Evolutionary conservation across 2,329 filamentous ascomycete species (phyloP).

Genomic region (Colletotrichum sp.): DNA sequence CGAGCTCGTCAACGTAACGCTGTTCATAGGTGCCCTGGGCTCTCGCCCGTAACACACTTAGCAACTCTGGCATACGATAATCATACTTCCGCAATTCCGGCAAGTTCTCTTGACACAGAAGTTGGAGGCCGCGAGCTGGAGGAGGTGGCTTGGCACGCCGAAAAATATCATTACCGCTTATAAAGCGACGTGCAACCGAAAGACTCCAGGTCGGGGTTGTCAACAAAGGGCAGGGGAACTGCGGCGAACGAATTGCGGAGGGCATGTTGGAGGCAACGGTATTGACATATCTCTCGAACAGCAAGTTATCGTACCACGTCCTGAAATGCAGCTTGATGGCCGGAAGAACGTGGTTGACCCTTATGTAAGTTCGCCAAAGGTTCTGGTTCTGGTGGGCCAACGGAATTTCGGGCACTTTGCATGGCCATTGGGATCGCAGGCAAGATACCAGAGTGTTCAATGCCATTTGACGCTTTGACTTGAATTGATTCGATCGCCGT

Average conservation of each 20-base stretch:
- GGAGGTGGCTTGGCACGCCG: no score
- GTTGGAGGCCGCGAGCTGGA: not conserved
- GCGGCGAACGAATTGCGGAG: no score
- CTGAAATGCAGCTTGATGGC: not conserved
- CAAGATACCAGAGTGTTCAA: no score
- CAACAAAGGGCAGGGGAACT: no score
- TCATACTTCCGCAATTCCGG: not conserved
- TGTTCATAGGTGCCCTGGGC: not conserved
- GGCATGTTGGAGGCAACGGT: no score
- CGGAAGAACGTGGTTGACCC: not conserved
- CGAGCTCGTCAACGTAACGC: not conserved
- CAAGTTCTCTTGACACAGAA: not conserved
- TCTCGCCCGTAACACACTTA: not conserved
- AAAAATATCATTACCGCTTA: not conserved
- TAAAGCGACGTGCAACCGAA: not conserved
- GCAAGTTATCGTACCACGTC: not conserved
- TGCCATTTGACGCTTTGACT: no score
- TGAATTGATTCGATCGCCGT: no score
- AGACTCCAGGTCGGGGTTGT: no score
- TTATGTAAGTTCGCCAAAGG: not conserved
- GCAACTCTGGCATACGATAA: not conserved
- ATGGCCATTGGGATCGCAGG: no score
- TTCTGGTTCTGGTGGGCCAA: no score
- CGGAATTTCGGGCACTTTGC: no score
- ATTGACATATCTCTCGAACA: not conserved